Evolutionary conservation across 306 rosid species (phyloP).

Genomic region (Trifolium fragiferum): DNA sequence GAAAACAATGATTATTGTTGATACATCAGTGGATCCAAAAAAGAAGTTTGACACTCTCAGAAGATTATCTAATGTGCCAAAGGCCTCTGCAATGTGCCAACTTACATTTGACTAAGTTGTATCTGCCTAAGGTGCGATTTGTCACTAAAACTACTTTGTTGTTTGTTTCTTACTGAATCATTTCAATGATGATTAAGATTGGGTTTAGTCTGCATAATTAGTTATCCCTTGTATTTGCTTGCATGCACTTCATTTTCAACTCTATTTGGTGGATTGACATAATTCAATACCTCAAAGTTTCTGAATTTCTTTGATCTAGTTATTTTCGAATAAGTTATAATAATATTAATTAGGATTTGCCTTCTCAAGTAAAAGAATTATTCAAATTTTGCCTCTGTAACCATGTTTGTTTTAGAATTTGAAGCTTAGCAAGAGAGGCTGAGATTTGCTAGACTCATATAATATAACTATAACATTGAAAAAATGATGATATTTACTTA

Average conservation of each 20-base stretch:
- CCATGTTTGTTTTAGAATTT: not conserved
- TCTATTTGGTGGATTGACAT: too few species aligned
- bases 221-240: not conserved
- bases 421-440: not conserved
- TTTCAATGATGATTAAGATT: too few species aligned
- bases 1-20: not conserved
- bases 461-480: too few species aligned
- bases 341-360: not conserved
- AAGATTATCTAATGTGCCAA: not conserved
- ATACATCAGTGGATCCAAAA: not conserved
- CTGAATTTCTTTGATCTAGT: not conserved
- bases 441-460: not conserved
- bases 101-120: not conserved
- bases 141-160: too few species aligned
- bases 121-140: too few species aligned
- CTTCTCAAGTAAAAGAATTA: not conserved
- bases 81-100: slow-evolving; percentile 9
- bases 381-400: not conserved
- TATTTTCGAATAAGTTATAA: not conserved
- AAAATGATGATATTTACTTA: not conserved
- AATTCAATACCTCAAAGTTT: too few species aligned
- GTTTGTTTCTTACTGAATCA: too few species aligned
- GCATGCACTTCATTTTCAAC: too few species aligned
- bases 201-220: too few species aligned
- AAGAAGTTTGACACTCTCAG: not conserved